Evolutionary conservation across 1,284 basidiomycete genomes (phyloP).

Genomic region (Trichosporon coremiiforme): DNA sequence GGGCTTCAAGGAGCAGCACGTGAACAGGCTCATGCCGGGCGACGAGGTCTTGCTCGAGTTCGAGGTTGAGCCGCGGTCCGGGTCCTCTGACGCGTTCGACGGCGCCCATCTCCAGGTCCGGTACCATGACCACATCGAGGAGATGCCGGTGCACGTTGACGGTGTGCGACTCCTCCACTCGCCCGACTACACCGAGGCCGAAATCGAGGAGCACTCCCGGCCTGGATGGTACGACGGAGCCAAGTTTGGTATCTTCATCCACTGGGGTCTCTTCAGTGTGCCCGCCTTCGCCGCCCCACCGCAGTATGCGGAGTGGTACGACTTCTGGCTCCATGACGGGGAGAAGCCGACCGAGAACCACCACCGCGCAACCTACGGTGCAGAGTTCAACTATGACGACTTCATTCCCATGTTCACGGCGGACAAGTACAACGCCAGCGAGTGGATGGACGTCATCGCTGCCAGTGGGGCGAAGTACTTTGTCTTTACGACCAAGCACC

Average conservation of each 20-base stretch:
- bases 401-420: slow-evolving; percentile 64
- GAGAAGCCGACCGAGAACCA: slow-evolving; percentile 58
- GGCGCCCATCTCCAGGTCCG: slow-evolving; percentile 2
- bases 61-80: slow-evolving; percentile 20
- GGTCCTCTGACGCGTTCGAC: not conserved
- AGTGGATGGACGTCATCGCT: slow-evolving; percentile 63
- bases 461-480: slow-evolving; percentile 66
- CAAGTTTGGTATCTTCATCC: slow-evolving; percentile 60
- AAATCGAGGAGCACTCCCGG: slow-evolving; percentile 25
- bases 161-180: slow-evolving; percentile 22
- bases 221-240: slow-evolving; percentile 31
- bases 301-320: slow-evolving; percentile 64
- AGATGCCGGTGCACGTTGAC: not conserved
- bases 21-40: slow-evolving; percentile 32
- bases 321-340: slow-evolving; percentile 48
- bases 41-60: slow-evolving; percentile 31
- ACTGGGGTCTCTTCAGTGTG: slow-evolving; percentile 65
- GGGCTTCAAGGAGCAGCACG: slow-evolving; percentile 8
- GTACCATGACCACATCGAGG: not conserved
- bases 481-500: slow-evolving; percentile 61
- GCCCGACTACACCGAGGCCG: slow-evolving; percentile 24
- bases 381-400: slow-evolving; percentile 62
- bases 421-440: slow-evolving; percentile 61
- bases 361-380: slow-evolving; percentile 61
- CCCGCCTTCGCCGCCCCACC: slow-evolving; percentile 40